Evolutionary conservation across 140 eudicot genomes (phyloP), one percentile per base, ranked within the genome.

Genomic region (Stevia rebaudiana): DNA sequence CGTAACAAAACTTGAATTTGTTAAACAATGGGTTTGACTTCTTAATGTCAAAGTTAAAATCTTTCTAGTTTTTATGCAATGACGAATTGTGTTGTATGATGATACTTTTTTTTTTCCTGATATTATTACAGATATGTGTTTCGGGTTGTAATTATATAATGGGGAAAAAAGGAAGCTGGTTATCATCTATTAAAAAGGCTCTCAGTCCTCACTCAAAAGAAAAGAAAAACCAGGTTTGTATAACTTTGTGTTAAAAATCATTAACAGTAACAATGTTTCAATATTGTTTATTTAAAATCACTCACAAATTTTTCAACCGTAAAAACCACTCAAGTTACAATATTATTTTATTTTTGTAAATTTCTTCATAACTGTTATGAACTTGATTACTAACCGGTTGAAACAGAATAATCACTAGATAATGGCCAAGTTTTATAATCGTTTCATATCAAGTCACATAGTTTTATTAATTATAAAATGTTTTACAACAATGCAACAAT

Each of bases 131-230:
- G 21, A 50, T 17, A 71, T 53, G 54, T 22, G 53, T 30, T 50
- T 71, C 30, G 68, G 9, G 72, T 63, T 69, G 73, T 83, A 83
- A 67, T 76, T 69, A 8, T 24, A 61, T 37, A 37, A 87, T 81
- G 95, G 89, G 82, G 68, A 79, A 78, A 79, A 87, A 82, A 84
- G 88, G 88, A 44, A 78, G 81, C 69, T 84, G 91, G 92, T 79
- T 84, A 37, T 81, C 86, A 36, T 84, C 90, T 9, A 71, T 88
- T 11, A 88, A 84, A 72, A 88, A 88, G 55, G 94, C 94, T 61
- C 65, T 87, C 6, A 82, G 86, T 74, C 89, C 89, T 62, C 69
- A 61, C 68, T 79, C 95, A 23, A 87, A 81, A 68, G 86, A 36
- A 72, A 83, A 80, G 86, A 80, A 71, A 69, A 68, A 50, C 73